Percentiles rank a stretch among this genome's conserved stretches.
Conservation (phyloP, 2,329 filamentous ascomycete genomes). For the Claviceps digitariae region DNA sequence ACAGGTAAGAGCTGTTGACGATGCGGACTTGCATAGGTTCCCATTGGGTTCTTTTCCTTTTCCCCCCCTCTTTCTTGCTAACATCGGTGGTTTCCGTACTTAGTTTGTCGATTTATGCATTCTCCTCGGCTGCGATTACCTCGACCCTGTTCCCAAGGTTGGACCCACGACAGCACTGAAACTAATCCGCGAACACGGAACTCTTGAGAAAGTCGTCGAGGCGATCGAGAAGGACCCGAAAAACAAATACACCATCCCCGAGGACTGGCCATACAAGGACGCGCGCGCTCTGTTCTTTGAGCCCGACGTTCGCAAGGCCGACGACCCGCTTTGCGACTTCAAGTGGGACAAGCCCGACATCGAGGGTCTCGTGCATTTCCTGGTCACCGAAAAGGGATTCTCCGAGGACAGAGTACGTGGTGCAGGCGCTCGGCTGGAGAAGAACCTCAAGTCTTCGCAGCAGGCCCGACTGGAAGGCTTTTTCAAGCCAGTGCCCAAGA, state of each 20-base stretch:
- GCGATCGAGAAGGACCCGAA: conserved; percentile 63
- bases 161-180: conserved; percentile 86
- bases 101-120: conserved; percentile 98
- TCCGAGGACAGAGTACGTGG: conserved; percentile 83
- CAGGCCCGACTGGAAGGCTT: conserved; percentile 90
- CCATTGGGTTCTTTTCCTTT: no score
- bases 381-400: conserved; percentile 93
- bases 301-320: conserved; percentile 73
- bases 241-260: conserved; percentile 71
- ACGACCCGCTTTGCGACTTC: conserved; percentile 83
- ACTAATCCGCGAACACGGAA: conserved; percentile 83
- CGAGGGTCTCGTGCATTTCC: conserved; percentile 76
- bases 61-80: no score
- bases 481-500: conserved; percentile 86
- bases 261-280: conserved; percentile 94
- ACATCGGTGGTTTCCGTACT: not conserved
- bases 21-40: not conserved
- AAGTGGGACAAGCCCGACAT: conserved; percentile 94
- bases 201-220: conserved; percentile 76
- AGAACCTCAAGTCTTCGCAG: conserved; percentile 82
- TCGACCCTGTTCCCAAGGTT: conserved; percentile 90
- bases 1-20: conserved; percentile 41
- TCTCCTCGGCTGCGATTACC: conserved; percentile 91
- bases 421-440: conserved; percentile 65
- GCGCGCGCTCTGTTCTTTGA: conserved; percentile 85